phyloP scores from a whole-genome alignment of 768 basidiomycete genomes.

The Steccherinum ochraceum region DNA sequence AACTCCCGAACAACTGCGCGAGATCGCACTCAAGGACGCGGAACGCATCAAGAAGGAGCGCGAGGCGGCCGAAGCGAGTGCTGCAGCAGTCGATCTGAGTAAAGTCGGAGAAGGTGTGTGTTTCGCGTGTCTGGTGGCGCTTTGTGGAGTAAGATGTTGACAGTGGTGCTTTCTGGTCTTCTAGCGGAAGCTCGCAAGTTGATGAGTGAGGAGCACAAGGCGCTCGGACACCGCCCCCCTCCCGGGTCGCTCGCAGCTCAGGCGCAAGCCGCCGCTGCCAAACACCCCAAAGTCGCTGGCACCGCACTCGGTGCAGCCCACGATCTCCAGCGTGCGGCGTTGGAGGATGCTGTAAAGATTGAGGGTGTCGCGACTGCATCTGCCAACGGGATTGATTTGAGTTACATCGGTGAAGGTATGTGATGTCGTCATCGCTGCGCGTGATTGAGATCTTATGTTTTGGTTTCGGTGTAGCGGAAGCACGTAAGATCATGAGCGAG shows the following conservation, averaged over 20 bases:
- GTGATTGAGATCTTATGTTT: not conserved
- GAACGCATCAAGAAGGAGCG: constrained; percentile 14
- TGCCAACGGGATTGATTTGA: constrained; percentile 7
- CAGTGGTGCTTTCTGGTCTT: not conserved
- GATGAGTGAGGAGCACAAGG: constrained; percentile 23
- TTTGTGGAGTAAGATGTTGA: not conserved
- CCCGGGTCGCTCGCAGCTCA: constrained; percentile 20
- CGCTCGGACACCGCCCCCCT: constrained; percentile 23
- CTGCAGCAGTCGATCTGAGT: constrained; percentile 11
- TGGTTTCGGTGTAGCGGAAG: constrained; percentile 18
- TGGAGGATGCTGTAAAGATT: constrained; percentile 14
- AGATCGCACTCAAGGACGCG: constrained; percentile 16
- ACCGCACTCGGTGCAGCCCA: not conserved
- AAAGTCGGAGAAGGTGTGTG: constrained; percentile 14
- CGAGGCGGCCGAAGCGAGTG: not conserved
- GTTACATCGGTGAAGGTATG: constrained; percentile 14
- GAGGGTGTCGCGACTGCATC: constrained; percentile 1
- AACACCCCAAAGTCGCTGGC: constrained; percentile 17
- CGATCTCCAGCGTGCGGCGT: constrained; percentile 11
- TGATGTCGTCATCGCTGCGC: not conserved
- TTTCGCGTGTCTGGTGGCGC: not conserved
- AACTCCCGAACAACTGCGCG: constrained; percentile 7
- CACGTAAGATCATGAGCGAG: constrained; percentile 28
- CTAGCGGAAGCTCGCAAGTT: constrained; percentile 18
- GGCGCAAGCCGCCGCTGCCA: constrained; percentile 17